These are phyloP conservation scores for Leccinum sublutescens DNA, from an alignment of 768 basidiomycete species.

Conservation along the genomic window DNA sequence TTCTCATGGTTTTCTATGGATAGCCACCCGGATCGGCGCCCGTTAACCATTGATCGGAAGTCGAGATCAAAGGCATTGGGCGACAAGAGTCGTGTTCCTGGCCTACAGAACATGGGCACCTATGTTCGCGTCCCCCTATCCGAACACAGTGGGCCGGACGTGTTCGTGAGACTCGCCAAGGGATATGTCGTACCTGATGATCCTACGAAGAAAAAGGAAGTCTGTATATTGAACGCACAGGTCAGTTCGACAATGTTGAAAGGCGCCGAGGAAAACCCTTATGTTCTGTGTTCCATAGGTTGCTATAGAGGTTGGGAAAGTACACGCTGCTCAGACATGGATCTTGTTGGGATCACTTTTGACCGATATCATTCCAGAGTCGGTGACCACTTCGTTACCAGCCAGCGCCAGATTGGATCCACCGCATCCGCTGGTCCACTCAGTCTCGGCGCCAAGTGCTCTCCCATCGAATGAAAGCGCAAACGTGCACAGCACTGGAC, in stretches of 20 bases:
- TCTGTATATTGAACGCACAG: slow-evolving; percentile 64
- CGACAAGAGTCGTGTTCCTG: slow-evolving; percentile 50
- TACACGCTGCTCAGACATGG: slow-evolving; percentile 65
- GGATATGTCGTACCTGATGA: slow-evolving; percentile 49
- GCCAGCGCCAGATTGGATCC: slow-evolving; percentile 16
- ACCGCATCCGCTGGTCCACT: slow-evolving; percentile 34
- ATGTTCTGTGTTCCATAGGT: slow-evolving; percentile 34
- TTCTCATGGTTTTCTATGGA: slow-evolving; percentile 1
- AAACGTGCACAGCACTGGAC: slow-evolving; percentile 7
- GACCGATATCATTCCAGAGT: slow-evolving; percentile 44
- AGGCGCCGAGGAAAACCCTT: background rate
- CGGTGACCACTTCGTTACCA: slow-evolving; percentile 27
- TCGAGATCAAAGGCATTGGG: slow-evolving; percentile 55
- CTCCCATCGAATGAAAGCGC: slow-evolving; percentile 28
- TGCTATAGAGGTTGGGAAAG: slow-evolving; percentile 58
- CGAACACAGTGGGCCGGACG: slow-evolving; percentile 32
- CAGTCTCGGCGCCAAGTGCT: slow-evolving; percentile 42
- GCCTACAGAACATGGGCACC: slow-evolving; percentile 57
- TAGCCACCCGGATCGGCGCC: slow-evolving; percentile 38
- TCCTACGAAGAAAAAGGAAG: slow-evolving; percentile 38
- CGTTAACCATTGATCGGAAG: slow-evolving; percentile 28
- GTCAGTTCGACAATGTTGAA: slow-evolving; percentile 24
- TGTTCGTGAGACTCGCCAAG: slow-evolving; percentile 60
- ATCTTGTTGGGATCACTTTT: slow-evolving; percentile 58
- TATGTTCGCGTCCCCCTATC: slow-evolving; percentile 28